phyloP scores from a whole-genome alignment of 768 basidiomycete species.

The Phylloporus sp. region DNA sequence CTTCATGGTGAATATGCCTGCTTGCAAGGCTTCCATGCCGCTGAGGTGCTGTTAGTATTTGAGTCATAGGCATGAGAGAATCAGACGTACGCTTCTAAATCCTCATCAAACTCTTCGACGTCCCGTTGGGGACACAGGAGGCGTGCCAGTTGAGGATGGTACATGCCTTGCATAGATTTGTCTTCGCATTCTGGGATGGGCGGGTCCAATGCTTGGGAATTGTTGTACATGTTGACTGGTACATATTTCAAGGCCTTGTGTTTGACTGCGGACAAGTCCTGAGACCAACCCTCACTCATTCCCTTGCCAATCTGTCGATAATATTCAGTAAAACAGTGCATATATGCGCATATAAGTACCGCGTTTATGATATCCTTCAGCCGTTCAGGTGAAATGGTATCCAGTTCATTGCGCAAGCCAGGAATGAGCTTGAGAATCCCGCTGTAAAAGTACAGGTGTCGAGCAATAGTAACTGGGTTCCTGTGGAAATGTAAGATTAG shows the following conservation, averaged over 20 bases:
- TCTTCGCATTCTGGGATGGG: neutral
- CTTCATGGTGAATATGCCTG: neutral
- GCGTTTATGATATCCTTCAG: neutral
- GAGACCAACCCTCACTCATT: neutral
- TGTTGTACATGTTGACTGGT: neutral
- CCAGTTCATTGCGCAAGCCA: neutral
- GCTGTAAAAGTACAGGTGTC: too few relatives aligned
- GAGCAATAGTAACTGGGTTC: too few relatives aligned
- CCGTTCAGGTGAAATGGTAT: neutral
- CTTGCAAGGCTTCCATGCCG: neutral
- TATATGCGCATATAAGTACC: neutral
- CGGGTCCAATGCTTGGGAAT: neutral
- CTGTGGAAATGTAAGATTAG: too few relatives aligned
- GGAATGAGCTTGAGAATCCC: neutral
- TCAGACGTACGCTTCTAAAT: neutral
- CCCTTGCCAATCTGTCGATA: neutral
- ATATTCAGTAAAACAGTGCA: neutral
- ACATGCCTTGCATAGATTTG: conserved; percentile 2
- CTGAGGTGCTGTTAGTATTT: neutral
- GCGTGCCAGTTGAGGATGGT: neutral
- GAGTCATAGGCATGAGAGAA: neutral
- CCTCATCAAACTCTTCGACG: neutral
- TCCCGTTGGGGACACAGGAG: neutral
- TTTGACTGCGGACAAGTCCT: neutral
- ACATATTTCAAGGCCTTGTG: neutral